These are phyloP conservation scores for Monotropa hypopitys DNA, from an alignment of 179 eudicot species.

Conservation along the genomic window DNA sequence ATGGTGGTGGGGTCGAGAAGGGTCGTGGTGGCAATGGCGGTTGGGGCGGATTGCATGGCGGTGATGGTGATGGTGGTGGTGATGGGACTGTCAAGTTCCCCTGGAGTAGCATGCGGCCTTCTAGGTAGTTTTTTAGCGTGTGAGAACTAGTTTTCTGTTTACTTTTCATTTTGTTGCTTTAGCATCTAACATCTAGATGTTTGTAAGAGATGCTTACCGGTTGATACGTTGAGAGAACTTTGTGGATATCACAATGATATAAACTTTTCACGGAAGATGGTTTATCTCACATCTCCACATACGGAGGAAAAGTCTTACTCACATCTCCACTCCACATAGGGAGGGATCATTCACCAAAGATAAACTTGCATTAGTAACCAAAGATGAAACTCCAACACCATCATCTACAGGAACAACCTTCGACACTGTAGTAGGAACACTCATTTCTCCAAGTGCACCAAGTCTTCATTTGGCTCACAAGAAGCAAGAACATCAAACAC, in stretches of 20 bases:
- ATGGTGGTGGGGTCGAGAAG: background rate
- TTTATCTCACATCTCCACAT: too few relatives aligned
- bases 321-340: too few relatives aligned
- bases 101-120: conserved; percentile 69
- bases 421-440: too few relatives aligned
- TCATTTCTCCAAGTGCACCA: too few relatives aligned
- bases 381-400: too few relatives aligned
- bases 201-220: background rate
- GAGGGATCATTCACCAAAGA: too few relatives aligned
- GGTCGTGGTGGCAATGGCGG: background rate
- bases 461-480: too few relatives aligned
- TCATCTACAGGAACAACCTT: too few relatives aligned
- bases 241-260: background rate
- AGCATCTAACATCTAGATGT: background rate
- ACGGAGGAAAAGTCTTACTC: too few relatives aligned
- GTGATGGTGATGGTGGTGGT: background rate
- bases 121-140: conserved; percentile 32
- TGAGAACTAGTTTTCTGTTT: background rate
- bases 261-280: background rate
- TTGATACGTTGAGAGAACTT: background rate
- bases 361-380: too few relatives aligned
- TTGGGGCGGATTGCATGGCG: background rate
- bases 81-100: conserved; percentile 45
- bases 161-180: background rate
- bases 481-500: too few relatives aligned